phyloP scores from a whole-genome alignment of 305 asterid genomes.

The Fraxinus greggii region DNA sequence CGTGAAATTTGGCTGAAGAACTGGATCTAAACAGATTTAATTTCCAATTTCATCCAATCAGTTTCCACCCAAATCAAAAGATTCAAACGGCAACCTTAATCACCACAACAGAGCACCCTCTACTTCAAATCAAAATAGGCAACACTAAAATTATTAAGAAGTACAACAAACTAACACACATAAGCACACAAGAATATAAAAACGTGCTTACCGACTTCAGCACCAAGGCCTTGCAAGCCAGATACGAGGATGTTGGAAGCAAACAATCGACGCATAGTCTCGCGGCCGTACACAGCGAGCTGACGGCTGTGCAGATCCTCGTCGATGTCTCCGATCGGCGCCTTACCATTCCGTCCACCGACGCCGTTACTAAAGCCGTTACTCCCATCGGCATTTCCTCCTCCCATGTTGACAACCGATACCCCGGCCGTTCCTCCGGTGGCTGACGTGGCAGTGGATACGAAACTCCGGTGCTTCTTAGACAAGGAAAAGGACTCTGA shows the following conservation, averaged over 20 bases:
- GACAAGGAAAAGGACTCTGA: slow-evolving; percentile 22
- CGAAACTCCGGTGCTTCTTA: slow-evolving; percentile 26
- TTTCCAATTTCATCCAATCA: background rate
- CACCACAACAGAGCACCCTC: background rate
- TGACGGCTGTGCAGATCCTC: slow-evolving; percentile 77
- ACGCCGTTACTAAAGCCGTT: slow-evolving; percentile 4
- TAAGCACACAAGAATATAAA: background rate
- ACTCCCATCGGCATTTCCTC: slow-evolving; percentile 20
- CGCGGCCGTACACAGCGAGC: slow-evolving; percentile 69
- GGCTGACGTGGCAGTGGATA: slow-evolving; percentile 21
- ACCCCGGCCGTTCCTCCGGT: slow-evolving; percentile 22
- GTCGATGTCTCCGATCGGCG: slow-evolving; percentile 44
- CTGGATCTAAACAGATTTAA: background rate
- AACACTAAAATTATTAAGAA: background rate
- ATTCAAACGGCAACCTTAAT: background rate
- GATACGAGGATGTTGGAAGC: slow-evolving; percentile 55
- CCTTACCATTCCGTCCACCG: slow-evolving; percentile 26
- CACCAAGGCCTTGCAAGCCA: slow-evolving; percentile 64
- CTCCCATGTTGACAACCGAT: slow-evolving; percentile 40
- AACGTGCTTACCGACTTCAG: slow-evolving; percentile 46
- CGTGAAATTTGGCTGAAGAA: background rate
- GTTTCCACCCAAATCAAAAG: background rate
- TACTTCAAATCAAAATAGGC: background rate
- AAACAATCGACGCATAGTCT: slow-evolving; percentile 57
- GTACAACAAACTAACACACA: background rate